Percentiles rank a stretch among this genome's conserved stretches.
Evolutionary conservation across 148 eudicot species (phyloP).

Genomic region (Amaranthus cruentus): DNA sequence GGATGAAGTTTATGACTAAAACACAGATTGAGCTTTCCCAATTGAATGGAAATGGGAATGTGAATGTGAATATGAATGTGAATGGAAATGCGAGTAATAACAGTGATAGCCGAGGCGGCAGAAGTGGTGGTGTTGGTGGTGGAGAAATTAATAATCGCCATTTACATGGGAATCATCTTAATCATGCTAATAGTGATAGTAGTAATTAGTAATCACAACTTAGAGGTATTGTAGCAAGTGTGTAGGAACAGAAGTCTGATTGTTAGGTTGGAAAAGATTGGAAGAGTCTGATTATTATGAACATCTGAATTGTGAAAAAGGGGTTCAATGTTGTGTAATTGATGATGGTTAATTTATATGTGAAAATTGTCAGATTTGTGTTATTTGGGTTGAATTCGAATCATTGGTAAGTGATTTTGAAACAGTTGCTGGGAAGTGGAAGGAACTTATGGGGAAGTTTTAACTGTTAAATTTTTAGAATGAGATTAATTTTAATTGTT

Average conservation of each 20-base stretch:
- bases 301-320: too few relatives aligned
- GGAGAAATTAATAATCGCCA: conserved; percentile 7
- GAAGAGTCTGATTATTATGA: too few relatives aligned
- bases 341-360: too few relatives aligned
- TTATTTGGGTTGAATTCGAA: too few relatives aligned
- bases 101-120: conserved; percentile 23
- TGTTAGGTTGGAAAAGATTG: too few relatives aligned
- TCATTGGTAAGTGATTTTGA: too few relatives aligned
- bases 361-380: too few relatives aligned
- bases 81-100: conserved; percentile 14
- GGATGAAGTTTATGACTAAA: conserved; percentile 83
- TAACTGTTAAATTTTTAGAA: too few relatives aligned
- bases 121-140: conserved; percentile 19
- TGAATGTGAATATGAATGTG: not conserved
- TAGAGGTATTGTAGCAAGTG: not conserved
- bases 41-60: conserved; percentile 28
- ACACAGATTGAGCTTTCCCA: conserved; percentile 76
- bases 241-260: not conserved
- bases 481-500: too few relatives aligned
- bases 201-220: conserved; percentile 13
- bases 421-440: too few relatives aligned
- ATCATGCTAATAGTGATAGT: conserved; percentile 23
- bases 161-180: conserved; percentile 12
- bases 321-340: too few relatives aligned
- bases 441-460: too few relatives aligned